A percentile compares a stretch with the other conserved stretches of the same genome.
These are phyloP conservation scores for Xylaria cubensis DNA, from an alignment of 495 filamentous ascomycete species.

Conservation along the genomic window DNA sequence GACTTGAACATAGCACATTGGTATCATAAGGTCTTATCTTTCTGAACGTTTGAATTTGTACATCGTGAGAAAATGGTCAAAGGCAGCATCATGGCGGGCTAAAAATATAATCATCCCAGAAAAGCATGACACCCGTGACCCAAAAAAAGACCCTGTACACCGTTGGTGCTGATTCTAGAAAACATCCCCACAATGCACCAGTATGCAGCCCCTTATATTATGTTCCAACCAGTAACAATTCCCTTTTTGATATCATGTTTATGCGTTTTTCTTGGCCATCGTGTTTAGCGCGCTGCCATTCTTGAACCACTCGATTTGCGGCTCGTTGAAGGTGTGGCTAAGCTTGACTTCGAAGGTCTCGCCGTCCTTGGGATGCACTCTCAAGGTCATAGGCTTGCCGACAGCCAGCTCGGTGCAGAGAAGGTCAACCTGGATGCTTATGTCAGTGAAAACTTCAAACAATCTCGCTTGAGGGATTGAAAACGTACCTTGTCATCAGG, in stretches of 20 bases:
- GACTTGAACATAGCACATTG: neutral
- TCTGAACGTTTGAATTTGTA: conserved; percentile 39
- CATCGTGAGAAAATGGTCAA: conserved; percentile 34
- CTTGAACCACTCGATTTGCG: conserved; percentile 98
- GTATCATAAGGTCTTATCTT: conserved; percentile 10
- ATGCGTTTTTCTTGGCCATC: conserved; percentile 76
- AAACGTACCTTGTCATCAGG: conserved; percentile 76
- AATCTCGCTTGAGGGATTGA: neutral
- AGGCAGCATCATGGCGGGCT: conserved; percentile 35
- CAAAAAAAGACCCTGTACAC: conserved; percentile 43
- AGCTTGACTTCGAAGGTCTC: conserved; percentile 81
- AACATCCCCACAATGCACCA: conserved; percentile 42
- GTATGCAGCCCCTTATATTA: conserved; percentile 36
- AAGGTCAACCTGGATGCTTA: conserved; percentile 66
- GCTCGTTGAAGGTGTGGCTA: conserved; percentile 94
- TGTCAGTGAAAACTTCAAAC: conserved; percentile 16
- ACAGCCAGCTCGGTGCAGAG: conserved; percentile 89
- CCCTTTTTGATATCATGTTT: conserved; percentile 21
- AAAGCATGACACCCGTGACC: conserved; percentile 38
- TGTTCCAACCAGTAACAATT: conserved; percentile 13
- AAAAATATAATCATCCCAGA: conserved; percentile 37
- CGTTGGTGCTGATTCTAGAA: conserved; percentile 37
- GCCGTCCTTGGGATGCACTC: conserved; percentile 88
- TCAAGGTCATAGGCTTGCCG: conserved; percentile 91
- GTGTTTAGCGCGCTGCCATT: conserved; percentile 96